These are phyloP conservation scores for Ciborinia camelliae DNA, from an alignment of 2,329 filamentous ascomycete genomes.

Conservation along the genomic window DNA sequence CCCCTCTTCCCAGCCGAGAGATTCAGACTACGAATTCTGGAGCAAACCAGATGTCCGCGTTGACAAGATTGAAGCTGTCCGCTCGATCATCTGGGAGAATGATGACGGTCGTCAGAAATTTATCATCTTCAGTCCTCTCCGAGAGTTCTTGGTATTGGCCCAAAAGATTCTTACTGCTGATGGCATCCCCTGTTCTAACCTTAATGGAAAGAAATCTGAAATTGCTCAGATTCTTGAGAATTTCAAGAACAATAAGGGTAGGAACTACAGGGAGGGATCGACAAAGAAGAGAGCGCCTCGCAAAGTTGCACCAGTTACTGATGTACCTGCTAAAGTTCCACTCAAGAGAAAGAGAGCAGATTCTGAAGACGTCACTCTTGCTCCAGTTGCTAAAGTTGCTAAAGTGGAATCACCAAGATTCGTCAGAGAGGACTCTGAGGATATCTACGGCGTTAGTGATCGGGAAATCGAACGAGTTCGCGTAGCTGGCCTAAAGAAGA, in stretches of 20 bases:
- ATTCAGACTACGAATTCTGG: neutral
- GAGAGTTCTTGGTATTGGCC: neutral
- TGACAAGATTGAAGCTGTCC: neutral
- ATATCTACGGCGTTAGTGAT: neutral
- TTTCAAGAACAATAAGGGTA: neutral
- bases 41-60: neutral
- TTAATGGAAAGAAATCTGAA: neutral
- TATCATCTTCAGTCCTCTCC: neutral
- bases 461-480: neutral
- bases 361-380: neutral
- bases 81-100: neutral
- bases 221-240: neutral
- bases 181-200: neutral
- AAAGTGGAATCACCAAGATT: slow-evolving; percentile 15
- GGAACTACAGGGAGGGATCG: neutral
- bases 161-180: neutral
- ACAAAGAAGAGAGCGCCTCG: neutral
- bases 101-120: neutral
- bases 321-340: neutral
- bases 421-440: neutral
- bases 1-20: neutral
- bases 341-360: neutral
- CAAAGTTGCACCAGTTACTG: neutral
- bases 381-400: slow-evolving; percentile 40
- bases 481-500: neutral